Percentiles rank a stretch among this genome's conserved stretches.
phyloP scores from a whole-genome alignment of 2,329 filamentous ascomycete species.

The Penicillium sp. region DNA sequence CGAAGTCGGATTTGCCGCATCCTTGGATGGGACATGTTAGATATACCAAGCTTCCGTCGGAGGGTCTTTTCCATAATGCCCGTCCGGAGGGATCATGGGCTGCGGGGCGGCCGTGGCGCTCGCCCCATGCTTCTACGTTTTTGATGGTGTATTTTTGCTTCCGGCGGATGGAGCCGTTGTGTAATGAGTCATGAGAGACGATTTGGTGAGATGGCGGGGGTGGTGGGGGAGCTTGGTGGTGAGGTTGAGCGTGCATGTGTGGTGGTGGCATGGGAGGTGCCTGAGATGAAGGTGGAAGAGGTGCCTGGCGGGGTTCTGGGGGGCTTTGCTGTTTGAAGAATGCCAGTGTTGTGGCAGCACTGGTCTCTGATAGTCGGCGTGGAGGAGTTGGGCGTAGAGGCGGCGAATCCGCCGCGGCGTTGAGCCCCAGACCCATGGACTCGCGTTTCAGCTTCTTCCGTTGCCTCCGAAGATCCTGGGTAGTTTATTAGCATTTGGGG shows the following conservation, averaged over 20 bases:
- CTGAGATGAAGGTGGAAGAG: constrained; percentile 28
- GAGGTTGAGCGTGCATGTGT: constrained; percentile 22
- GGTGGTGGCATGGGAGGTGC: constrained; percentile 27
- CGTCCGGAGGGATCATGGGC: constrained; percentile 41
- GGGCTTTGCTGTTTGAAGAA: constrained; percentile 47
- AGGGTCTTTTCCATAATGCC: constrained; percentile 43
- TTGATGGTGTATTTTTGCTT: constrained; percentile 47
- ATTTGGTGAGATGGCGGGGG: constrained; percentile 16
- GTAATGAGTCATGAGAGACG: constrained; percentile 28
- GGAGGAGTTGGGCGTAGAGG: constrained; percentile 40
- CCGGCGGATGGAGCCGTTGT: constrained; percentile 33
- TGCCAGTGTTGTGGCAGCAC: constrained; percentile 42
- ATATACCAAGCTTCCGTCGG: constrained; percentile 41
- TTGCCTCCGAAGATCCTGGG: constrained; percentile 41
- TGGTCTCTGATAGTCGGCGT: constrained; percentile 43
- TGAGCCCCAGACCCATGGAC: constrained; percentile 41
- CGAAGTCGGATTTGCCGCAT: constrained; percentile 43
- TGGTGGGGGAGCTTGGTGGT: constrained; percentile 16
- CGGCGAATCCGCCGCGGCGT: constrained; percentile 37
- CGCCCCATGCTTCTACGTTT: constrained; percentile 44
- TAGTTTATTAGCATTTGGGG: not conserved
- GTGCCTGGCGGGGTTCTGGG: constrained; percentile 36
- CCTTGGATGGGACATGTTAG: constrained; percentile 41
- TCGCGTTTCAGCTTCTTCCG: constrained; percentile 43
- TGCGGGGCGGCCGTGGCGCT: constrained; percentile 43